Base-by-base conservation (phyloP, 2,329 filamentous ascomycete genomes). In the Mariannaea elegans region DNA sequence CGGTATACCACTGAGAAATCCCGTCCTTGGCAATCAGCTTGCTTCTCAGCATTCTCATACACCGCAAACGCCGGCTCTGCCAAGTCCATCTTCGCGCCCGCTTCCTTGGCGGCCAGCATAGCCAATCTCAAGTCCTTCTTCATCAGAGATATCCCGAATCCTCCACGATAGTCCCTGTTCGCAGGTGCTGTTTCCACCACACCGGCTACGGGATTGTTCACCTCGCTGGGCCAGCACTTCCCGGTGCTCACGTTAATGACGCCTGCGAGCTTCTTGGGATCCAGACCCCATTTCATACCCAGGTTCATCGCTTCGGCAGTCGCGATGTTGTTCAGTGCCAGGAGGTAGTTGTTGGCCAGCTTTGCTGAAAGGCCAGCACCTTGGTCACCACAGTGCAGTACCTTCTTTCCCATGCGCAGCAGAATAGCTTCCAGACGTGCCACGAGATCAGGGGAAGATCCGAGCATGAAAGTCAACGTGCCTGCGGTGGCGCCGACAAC, bases 401-500 rank as follows among this genome's bases (percentile, higher is more conserved):
- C 90, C 60, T 90, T 90, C 72, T 89, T 89, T 53, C 95, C 95
- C 93, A 99, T 97, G 61, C 87, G 82, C 19, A 89, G 81, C 5
- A 99, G 82, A 1, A 93, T 82, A 0, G 87, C 83, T 57, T 89
- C 89, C 9, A 91, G 82, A 10, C 86, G 84, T 2, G 87, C 78
- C 1, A 95, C 81, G 0, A 91, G 75, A 4, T 84, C 79, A 1
- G 80, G 73, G 0, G 87, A 82, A 7, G 89, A 85, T 41, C 95
- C 95, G 56, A 98, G 87, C 95, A 99, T 98, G 76, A 99, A 99
- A 0, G 94, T 97, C 58, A 99, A 81, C 0, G 93, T 94, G 31
- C 91, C 95, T 12, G 93, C 93, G 6, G 87, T 83, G 10, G 95
- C 95, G 41, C 94, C 95, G 5, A 98, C 93, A 0, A 97, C 94